phyloP scores from a whole-genome alignment of 345 rosid species.

The Reutealis trisperma region DNA sequence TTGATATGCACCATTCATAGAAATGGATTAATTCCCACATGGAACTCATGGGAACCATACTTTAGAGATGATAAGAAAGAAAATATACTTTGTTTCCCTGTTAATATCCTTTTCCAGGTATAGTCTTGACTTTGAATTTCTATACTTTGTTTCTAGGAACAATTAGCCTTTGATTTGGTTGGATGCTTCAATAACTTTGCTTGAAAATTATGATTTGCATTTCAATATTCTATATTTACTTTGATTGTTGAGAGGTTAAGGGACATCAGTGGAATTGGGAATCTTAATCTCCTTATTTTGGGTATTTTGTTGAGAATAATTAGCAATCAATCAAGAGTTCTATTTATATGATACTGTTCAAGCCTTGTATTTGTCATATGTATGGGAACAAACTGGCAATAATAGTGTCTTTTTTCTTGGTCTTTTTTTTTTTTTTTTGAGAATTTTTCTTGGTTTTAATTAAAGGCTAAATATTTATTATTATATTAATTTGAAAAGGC shows the following conservation, averaged over 20 bases:
- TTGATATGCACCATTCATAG: background rate
- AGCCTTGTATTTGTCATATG: too few species aligned
- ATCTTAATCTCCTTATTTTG: background rate
- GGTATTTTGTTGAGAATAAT: background rate
- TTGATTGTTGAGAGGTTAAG: slow-evolving; percentile 13
- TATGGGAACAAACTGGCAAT: too few species aligned
- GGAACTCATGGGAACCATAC: background rate
- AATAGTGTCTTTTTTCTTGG: too few species aligned
- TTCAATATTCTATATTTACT: background rate
- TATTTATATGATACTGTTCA: too few species aligned
- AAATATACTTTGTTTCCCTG: background rate
- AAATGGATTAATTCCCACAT: background rate
- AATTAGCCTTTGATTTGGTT: background rate
- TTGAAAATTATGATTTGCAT: slow-evolving; percentile 7
- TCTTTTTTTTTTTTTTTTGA: too few species aligned
- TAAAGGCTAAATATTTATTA: too few species aligned
- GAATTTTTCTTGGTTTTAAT: too few species aligned
- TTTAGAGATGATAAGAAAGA: background rate
- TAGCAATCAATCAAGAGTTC: too few species aligned
- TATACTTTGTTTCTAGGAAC: background rate
- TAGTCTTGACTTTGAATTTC: slow-evolving; percentile 5
- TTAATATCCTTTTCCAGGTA: background rate
- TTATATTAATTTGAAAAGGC: too few species aligned
- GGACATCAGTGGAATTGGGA: slow-evolving; percentile 6
- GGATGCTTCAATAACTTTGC: background rate